A percentile compares a stretch with the other conserved stretches of the same genome.
Evolutionary conservation across 306 rosid species (phyloP).

Genomic region (Dryas octopetala): DNA sequence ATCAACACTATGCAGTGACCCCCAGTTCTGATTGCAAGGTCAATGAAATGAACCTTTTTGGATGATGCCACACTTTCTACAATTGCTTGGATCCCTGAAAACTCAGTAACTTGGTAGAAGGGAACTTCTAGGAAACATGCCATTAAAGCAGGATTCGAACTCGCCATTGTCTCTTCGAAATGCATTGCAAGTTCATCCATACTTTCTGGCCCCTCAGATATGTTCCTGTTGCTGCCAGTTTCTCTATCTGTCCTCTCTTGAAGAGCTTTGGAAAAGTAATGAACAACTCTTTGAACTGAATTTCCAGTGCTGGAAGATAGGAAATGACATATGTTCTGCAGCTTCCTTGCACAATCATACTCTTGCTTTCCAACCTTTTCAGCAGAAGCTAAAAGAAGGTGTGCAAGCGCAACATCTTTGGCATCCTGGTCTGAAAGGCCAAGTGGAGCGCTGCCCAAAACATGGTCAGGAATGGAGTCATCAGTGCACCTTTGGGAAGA

Average conservation of each 20-base stretch:
- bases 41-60: conserved; percentile 37
- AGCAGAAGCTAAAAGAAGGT: conserved; percentile 55
- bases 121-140: conserved; percentile 34
- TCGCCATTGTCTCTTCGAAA: conserved; percentile 18
- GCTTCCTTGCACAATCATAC: conserved; percentile 35
- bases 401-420: conserved; percentile 51
- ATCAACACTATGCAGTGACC: conserved; percentile 33
- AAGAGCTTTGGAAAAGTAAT: conserved; percentile 54
- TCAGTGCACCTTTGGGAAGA: conserved; percentile 19
- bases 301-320: conserved; percentile 41
- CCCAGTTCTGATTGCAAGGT: conserved; percentile 29
- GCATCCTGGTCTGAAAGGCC: conserved; percentile 47
- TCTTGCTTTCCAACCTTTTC: conserved; percentile 54
- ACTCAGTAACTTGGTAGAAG: conserved; percentile 24
- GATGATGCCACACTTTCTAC: conserved; percentile 31
- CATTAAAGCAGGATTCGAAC: conserved; percentile 17
- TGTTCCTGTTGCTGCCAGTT: conserved; percentile 42
- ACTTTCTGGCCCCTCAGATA: conserved; percentile 5
- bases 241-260: conserved; percentile 40
- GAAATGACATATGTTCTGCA: conserved; percentile 41
- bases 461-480: conserved; percentile 28
- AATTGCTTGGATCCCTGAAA: conserved; percentile 40
- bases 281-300: conserved; percentile 45
- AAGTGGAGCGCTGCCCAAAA: conserved; percentile 36
- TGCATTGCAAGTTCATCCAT: conserved; percentile 21